Evolutionary conservation across 2,329 filamentous ascomycete species (phyloP).

Genomic region (Penicillium sumatraense): DNA sequence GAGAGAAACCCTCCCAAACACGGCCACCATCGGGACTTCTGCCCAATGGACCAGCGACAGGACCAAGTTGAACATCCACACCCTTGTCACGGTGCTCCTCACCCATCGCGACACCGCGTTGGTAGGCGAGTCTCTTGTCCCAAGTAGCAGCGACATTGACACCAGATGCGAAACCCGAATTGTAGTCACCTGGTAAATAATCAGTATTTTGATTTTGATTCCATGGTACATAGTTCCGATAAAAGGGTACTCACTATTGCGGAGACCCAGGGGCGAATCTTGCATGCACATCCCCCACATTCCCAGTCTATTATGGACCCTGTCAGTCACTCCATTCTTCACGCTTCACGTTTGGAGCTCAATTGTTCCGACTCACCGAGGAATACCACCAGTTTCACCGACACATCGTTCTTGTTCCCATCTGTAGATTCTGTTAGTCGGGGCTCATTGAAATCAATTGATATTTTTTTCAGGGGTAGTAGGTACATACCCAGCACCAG

Average conservation of each 20-base stretch:
- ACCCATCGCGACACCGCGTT: constrained; percentile 74
- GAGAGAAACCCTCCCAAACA: constrained; percentile 70
- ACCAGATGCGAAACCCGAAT: constrained; percentile 79
- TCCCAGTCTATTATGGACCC: constrained; percentile 49
- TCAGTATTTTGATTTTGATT: not conserved
- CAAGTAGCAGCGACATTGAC: constrained; percentile 83
- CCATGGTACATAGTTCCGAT: not conserved
- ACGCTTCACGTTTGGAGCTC: not conserved
- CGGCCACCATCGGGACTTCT: constrained; percentile 69
- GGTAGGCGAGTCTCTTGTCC: constrained; percentile 71
- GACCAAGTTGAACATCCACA: constrained; percentile 74
- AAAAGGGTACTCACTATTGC: constrained; percentile 56
- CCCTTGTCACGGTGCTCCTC: constrained; percentile 76
- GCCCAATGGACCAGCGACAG: constrained; percentile 75
- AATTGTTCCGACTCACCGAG: constrained; percentile 35
- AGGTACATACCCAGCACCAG: constrained; percentile 77
- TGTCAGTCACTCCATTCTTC: constrained; percentile 6
- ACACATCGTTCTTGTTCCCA: constrained; percentile 76
- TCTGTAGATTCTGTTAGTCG: constrained; percentile 39
- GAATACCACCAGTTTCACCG: constrained; percentile 65
- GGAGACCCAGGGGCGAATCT: constrained; percentile 80
- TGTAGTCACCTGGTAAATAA: constrained; percentile 66
- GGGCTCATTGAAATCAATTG: too few species aligned
- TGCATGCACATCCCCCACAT: constrained; percentile 79
- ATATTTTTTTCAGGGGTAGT: too few species aligned